A percentile compares a stretch with the other conserved stretches of the same genome.
Evolutionary conservation across 768 basidiomycete species (phyloP).

Genomic region (Porphyrellus cyaneotinctus): DNA sequence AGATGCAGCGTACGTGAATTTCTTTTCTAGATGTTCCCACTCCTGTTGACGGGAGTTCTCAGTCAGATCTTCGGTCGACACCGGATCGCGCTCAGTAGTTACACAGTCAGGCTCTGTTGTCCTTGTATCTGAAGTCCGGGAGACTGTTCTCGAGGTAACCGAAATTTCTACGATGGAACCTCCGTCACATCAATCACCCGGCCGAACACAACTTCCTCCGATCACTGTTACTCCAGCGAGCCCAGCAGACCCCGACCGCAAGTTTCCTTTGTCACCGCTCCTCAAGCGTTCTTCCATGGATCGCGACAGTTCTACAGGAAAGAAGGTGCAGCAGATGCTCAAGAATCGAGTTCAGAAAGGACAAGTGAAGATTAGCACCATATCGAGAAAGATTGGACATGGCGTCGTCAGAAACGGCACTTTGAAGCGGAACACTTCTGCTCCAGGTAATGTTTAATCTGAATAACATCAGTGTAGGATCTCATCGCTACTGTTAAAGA

Average conservation of each 20-base stretch:
- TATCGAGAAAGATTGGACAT: conserved; percentile 72
- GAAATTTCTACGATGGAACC: conserved; percentile 6
- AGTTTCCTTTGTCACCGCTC: conserved; percentile 17
- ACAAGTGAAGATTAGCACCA: conserved; percentile 67
- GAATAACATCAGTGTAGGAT: neutral
- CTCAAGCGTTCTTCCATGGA: conserved; percentile 30
- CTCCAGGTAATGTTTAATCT: conserved; percentile 51
- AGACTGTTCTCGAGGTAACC: conserved; percentile 9
- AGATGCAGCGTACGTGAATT: conserved; percentile 23
- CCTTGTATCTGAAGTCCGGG: conserved; percentile 12
- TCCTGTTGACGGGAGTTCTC: neutral
- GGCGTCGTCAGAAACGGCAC: conserved; percentile 56
- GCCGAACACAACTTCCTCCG: conserved; percentile 21
- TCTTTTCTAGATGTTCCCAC: neutral
- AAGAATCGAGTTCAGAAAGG: conserved; percentile 73
- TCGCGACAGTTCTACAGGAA: conserved; percentile 53
- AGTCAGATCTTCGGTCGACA: conserved; percentile 32
- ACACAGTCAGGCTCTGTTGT: conserved; percentile 19
- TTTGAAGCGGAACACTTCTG: conserved; percentile 59
- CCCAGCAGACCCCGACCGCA: conserved; percentile 36
- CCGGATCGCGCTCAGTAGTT: conserved; percentile 24
- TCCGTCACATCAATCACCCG: neutral
- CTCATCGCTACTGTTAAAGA: conserved; percentile 39
- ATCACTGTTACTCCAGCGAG: conserved; percentile 66
- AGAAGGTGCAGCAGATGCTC: conserved; percentile 72